Conservation (phyloP, 1,284 basidiomycete genomes). For the Pyrrhoderma noxium region DNA sequence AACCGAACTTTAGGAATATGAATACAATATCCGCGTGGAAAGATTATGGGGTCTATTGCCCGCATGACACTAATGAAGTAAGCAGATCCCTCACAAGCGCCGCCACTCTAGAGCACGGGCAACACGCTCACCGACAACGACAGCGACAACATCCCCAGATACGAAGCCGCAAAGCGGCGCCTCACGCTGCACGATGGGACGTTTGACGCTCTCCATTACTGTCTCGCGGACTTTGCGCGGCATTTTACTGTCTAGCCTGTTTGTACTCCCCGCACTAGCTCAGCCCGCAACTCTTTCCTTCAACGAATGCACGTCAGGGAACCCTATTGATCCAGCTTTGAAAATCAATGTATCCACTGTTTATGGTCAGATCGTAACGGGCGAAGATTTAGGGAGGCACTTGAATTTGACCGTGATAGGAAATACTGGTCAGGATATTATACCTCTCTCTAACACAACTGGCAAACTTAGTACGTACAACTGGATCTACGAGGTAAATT, state of each 20-base stretch:
- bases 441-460: conserved; percentile 51
- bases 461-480: conserved; percentile 54
- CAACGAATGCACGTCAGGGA: conserved; percentile 52
- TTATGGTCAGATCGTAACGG: conserved; percentile 64
- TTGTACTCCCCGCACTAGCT: conserved; percentile 24
- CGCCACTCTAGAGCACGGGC: no score
- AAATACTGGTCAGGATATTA: conserved; percentile 46
- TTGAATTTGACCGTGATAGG: conserved; percentile 66
- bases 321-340: conserved; percentile 31
- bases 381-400: conserved; percentile 35
- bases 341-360: conserved; percentile 65
- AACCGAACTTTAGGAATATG: no score
- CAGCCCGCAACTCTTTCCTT: conserved; percentile 48
- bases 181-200: conserved; percentile 15
- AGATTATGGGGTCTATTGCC: no score
- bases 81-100: no score
- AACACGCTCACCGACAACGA: conserved; percentile 2
- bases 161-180: not conserved
- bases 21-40: no score
- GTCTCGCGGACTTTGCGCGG: conserved; percentile 13
- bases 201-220: conserved; percentile 16
- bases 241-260: not conserved
- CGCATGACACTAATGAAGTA: no score
- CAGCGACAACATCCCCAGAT: not conserved
- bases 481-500: not conserved